phyloP scores from a whole-genome alignment of 1,284 basidiomycete genomes.

The Fomitiporia mediterranea region DNA sequence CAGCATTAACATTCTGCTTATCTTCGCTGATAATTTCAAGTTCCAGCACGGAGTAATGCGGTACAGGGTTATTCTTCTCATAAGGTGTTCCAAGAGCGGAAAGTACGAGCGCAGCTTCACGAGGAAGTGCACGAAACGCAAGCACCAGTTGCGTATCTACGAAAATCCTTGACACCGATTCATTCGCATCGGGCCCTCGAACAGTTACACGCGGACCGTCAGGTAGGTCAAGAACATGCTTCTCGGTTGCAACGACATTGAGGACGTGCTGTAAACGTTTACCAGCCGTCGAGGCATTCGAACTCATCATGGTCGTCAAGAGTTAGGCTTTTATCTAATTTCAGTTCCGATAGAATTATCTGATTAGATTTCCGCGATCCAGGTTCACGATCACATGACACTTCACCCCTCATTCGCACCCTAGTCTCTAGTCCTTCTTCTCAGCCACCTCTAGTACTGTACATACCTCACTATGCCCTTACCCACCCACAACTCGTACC shows the following conservation, averaged over 20 bases:
- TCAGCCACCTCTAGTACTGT: too few species aligned
- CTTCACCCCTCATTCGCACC: too few species aligned
- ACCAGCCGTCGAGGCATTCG: background rate
- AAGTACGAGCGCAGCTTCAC: slow-evolving; percentile 24
- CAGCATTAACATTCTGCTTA: slow-evolving; percentile 16
- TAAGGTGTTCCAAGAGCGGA: slow-evolving; percentile 31
- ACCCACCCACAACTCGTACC: too few species aligned
- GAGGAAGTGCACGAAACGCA: background rate
- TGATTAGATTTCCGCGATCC: too few species aligned
- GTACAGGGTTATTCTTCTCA: slow-evolving; percentile 30
- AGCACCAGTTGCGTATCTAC: slow-evolving; percentile 3
- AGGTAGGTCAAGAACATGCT: slow-evolving; percentile 14
- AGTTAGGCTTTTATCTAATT: too few species aligned
- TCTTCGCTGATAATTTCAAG: slow-evolving; percentile 14
- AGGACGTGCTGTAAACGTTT: slow-evolving; percentile 12
- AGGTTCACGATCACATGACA: too few species aligned
- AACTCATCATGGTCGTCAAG: too few species aligned
- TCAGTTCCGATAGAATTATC: too few species aligned
- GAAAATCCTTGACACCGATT: background rate
- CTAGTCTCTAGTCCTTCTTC: too few species aligned
- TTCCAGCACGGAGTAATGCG: slow-evolving; percentile 30
- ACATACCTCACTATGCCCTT: too few species aligned
- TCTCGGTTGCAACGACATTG: background rate
- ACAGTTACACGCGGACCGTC: slow-evolving; percentile 7
- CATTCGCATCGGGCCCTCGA: background rate